phyloP scores from a whole-genome alignment of 2,329 filamentous ascomycete species.

The Sclerotinia spermophila region DNA sequence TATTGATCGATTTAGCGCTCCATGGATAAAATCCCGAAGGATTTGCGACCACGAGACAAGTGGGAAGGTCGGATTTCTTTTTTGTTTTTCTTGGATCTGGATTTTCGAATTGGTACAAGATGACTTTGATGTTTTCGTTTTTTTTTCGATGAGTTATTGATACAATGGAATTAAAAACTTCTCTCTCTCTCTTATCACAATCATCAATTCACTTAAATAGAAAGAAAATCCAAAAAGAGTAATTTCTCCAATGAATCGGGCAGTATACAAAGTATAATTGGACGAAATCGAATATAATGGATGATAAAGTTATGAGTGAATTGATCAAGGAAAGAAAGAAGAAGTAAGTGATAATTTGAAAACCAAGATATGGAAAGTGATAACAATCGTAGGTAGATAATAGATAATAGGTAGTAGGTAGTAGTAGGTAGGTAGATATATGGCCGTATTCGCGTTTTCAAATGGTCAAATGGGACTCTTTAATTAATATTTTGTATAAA shows the following conservation, averaged over 20 bases:
- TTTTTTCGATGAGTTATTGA: constrained; percentile 20
- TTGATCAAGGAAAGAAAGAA: background rate
- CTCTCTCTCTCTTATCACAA: constrained; percentile 12
- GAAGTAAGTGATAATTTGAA: background rate
- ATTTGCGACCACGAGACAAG: background rate
- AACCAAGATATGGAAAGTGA: background rate
- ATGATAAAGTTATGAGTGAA: background rate
- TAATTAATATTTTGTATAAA: background rate
- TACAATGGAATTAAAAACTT: constrained; percentile 10
- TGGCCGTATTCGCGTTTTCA: background rate
- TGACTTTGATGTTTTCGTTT: background rate
- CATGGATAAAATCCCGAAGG: constrained; percentile 26
- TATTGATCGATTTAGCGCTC: constrained; percentile 25
- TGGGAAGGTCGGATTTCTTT: background rate
- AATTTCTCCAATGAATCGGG: background rate
- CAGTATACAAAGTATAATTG: background rate
- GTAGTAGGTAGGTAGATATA: background rate
- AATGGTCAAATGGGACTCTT: background rate
- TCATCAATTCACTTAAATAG: constrained; percentile 2
- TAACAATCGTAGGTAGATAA: background rate
- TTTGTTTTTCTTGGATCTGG: no score
- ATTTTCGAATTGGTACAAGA: constrained; percentile 6
- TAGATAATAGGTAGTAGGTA: background rate
- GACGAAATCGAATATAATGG: background rate
- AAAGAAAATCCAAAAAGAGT: background rate